Evolutionary conservation across 163 green algal genomes (phyloP).

Genomic region (Coccomyxa subellipsoidea): DNA sequence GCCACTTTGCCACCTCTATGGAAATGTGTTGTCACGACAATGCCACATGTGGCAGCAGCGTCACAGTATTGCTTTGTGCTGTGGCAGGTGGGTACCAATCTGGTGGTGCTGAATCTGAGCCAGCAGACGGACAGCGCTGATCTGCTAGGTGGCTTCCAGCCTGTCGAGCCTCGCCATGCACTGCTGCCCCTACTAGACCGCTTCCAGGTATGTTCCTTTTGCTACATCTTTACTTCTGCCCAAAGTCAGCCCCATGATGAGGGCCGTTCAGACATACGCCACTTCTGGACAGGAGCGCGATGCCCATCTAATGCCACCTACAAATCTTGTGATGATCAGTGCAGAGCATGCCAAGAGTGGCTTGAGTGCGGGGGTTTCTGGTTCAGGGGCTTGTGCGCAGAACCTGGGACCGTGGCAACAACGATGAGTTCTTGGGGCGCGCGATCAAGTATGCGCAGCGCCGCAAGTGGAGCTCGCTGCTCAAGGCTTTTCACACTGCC

Average conservation of each 20-base stretch:
- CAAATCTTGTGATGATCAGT: not conserved
- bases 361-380: not conserved
- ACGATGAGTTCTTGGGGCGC: constrained; percentile 81
- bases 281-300: too few species aligned
- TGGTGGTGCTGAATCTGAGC: constrained; percentile 96
- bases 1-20: too few species aligned
- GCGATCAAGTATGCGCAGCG: constrained; percentile 68
- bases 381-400: not conserved
- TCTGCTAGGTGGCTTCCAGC: constrained; percentile 95
- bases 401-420: constrained; percentile 70
- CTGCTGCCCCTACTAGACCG: constrained; percentile 74
- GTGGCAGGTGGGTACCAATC: constrained; percentile 48
- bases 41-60: too few species aligned
- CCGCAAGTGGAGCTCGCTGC: constrained; percentile 79
- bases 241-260: too few species aligned
- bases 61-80: constrained; percentile 21
- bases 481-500: constrained; percentile 75
- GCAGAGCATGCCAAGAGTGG: not conserved
- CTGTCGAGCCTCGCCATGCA: constrained; percentile 73
- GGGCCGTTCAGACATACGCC: too few species aligned
- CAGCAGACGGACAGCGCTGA: constrained; percentile 95
- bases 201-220: constrained; percentile 49
- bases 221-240: not conserved
- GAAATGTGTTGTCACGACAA: too few species aligned
- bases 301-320: too few species aligned